Conservation (phyloP, 495 filamentous ascomycete species). For the Coniosporium apollinis region DNA sequence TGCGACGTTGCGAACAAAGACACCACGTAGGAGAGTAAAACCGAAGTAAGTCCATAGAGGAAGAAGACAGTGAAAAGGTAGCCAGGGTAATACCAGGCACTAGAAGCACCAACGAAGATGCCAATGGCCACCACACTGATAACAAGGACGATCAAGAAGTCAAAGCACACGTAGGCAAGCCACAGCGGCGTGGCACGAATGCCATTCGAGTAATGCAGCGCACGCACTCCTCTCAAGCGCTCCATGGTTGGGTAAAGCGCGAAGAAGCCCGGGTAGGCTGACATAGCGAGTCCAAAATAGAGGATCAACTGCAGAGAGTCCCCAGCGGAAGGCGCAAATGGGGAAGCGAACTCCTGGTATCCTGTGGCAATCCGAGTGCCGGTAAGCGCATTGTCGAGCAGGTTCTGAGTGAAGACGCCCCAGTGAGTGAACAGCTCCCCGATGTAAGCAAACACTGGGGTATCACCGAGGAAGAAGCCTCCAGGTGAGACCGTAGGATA, state of each 20-base stretch:
- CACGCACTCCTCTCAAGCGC: constrained; percentile 56
- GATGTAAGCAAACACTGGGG: constrained; percentile 45
- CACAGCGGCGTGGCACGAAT: constrained; percentile 14
- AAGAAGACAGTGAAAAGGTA: constrained; percentile 64
- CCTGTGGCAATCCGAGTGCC: constrained; percentile 49
- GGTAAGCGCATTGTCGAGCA: constrained; percentile 45
- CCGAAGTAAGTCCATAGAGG: constrained; percentile 57
- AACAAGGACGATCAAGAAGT: constrained; percentile 51
- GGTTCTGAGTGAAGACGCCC: constrained; percentile 52
- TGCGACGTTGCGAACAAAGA: constrained; percentile 53
- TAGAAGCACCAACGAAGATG: constrained; percentile 40
- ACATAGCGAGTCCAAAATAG: constrained; percentile 63
- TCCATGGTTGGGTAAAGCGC: constrained; percentile 72
- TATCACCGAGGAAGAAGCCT: constrained; percentile 54
- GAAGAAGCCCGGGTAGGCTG: constrained; percentile 68
- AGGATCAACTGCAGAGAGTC: constrained; percentile 61
- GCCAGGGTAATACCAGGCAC: constrained; percentile 55
- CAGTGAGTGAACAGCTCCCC: constrained; percentile 33
- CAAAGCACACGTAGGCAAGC: constrained; percentile 58
- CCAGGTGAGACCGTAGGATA: constrained; percentile 56
- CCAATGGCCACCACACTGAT: constrained; percentile 41
- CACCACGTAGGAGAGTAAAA: constrained; percentile 52
- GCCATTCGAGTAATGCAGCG: constrained; percentile 72
- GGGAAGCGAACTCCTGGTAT: constrained; percentile 53
- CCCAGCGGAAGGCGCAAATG: constrained; percentile 44